phyloP scores from a whole-genome alignment of 202 grass and related monocot species.

The Zizania palustris region DNA sequence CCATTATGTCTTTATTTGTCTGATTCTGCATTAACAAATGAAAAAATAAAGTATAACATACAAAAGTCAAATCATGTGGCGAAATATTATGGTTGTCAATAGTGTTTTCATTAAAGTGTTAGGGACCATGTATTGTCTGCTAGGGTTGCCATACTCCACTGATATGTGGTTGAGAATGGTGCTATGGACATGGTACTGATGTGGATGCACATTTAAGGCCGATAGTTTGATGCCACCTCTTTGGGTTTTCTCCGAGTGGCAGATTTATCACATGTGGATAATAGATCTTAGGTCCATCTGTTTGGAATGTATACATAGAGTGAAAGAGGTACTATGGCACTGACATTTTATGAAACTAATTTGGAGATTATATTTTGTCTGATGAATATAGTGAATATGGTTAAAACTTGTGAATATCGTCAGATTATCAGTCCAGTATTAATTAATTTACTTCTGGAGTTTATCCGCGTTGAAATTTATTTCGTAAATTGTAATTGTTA shows the following conservation, averaged over 20 bases:
- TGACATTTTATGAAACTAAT: slow-evolving; percentile 1
- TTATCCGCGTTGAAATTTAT: not conserved
- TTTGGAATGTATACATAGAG: slow-evolving; percentile 9
- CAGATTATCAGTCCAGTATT: not conserved
- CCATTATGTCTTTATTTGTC: not conserved
- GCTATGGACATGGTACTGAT: not conserved
- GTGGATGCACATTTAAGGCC: slow-evolving; percentile 15
- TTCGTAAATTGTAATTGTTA: not conserved
- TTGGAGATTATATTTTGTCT: not conserved
- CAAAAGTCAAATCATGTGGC: not conserved
- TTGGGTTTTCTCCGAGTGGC: not conserved
- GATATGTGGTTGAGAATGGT: slow-evolving; percentile 28
- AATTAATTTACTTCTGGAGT: not conserved
- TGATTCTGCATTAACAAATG: slow-evolving; percentile 10
- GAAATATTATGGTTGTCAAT: slow-evolving; percentile 38
- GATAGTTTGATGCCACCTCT: not conserved
- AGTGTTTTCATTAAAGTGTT: slow-evolving; percentile 14
- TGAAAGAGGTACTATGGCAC: not conserved
- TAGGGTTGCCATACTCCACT: slow-evolving; percentile 15
- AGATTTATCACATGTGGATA: slow-evolving; percentile 2
- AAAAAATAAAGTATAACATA: not conserved
- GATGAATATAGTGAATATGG: not conserved
- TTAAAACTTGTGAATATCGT: not conserved
- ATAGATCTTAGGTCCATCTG: slow-evolving; percentile 20
- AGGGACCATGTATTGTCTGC: slow-evolving; percentile 25